These are phyloP conservation scores for Anthoceros angustus DNA, from an alignment of 225 moss, liverwort and hornwort genomes.

Conservation along the genomic window DNA sequence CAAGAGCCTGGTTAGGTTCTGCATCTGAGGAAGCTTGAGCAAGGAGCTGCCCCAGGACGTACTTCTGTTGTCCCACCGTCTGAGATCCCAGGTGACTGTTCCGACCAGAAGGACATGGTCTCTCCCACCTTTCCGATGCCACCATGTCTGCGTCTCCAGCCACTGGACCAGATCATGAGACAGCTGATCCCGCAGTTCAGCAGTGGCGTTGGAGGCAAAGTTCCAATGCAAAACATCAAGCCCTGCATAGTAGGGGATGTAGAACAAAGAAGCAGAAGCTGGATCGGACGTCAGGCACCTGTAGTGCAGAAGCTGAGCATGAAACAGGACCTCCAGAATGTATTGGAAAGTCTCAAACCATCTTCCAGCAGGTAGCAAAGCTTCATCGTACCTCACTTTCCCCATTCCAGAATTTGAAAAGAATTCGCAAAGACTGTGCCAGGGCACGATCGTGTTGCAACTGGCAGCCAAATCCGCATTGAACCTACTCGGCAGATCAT, in stretches of 20 bases:
- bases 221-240: constrained; percentile 96
- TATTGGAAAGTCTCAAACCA: constrained; percentile 86
- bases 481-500: constrained; percentile 62
- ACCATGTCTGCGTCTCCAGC: constrained; percentile 55
- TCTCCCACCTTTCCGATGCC: constrained; percentile 45
- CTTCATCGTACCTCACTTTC: constrained; percentile 20
- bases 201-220: constrained; percentile 48
- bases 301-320: constrained; percentile 48
- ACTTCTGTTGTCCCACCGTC: constrained; percentile 17
- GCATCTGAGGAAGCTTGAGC: constrained; percentile 49
- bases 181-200: constrained; percentile 49
- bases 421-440: constrained; percentile 78
- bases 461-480: constrained; percentile 51
- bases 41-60: constrained; percentile 69
- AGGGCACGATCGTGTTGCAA: constrained; percentile 48
- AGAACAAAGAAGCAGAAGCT: constrained; percentile 47
- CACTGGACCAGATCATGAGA: constrained; percentile 51
- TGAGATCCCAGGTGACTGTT: constrained; percentile 93
- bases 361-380: constrained; percentile 40
- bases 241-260: constrained; percentile 81
- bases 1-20: constrained; percentile 45
- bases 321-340: constrained; percentile 67
- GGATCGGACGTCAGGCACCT: constrained; percentile 47
- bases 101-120: constrained; percentile 81
- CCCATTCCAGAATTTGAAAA: constrained; percentile 67